phyloP scores from a whole-genome alignment of 2,329 filamentous ascomycete species.

The Fusarium solani-melongenae region DNA sequence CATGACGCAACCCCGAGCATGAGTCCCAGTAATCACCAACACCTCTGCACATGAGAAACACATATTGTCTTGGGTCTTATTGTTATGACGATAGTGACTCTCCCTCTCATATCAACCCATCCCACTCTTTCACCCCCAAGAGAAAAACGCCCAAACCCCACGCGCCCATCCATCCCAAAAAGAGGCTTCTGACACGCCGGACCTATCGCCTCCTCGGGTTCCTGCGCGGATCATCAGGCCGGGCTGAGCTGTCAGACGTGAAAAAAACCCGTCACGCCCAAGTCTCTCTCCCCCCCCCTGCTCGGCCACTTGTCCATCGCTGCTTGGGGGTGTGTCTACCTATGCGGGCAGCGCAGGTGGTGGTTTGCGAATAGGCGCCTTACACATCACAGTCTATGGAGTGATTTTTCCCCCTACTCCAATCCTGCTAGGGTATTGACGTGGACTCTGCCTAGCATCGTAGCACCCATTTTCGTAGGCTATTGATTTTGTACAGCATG shows the following conservation, averaged over 20 bases:
- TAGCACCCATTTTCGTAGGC: constrained; percentile 3
- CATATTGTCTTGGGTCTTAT: not conserved
- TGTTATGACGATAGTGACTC: not conserved
- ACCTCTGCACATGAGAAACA: not conserved
- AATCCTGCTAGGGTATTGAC: not conserved
- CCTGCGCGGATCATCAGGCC: constrained; percentile 47
- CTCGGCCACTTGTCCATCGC: constrained; percentile 31
- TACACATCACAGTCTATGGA: constrained; percentile 31
- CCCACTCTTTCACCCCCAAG: not conserved
- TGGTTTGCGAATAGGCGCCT: constrained; percentile 32
- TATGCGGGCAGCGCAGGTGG: constrained; percentile 16
- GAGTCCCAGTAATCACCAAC: not conserved
- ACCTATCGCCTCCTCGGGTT: constrained; percentile 44
- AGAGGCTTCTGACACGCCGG: constrained; percentile 18
- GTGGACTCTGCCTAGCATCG: constrained; percentile 12
- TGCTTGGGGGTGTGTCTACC: constrained; percentile 14
- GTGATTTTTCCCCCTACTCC: not conserved
- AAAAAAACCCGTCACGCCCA: constrained; percentile 1
- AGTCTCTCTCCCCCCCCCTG: not conserved
- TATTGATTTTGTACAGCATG: constrained; percentile 28
- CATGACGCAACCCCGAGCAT: not conserved
- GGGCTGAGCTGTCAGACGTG: constrained; percentile 39
- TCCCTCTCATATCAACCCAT: not conserved
- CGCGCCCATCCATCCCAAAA: constrained; percentile 25
- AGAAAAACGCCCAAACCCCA: constrained; percentile 22